Evolutionary conservation across 2,329 filamentous ascomycete genomes (phyloP).

Genomic region (Aspergillus ruber): DNA sequence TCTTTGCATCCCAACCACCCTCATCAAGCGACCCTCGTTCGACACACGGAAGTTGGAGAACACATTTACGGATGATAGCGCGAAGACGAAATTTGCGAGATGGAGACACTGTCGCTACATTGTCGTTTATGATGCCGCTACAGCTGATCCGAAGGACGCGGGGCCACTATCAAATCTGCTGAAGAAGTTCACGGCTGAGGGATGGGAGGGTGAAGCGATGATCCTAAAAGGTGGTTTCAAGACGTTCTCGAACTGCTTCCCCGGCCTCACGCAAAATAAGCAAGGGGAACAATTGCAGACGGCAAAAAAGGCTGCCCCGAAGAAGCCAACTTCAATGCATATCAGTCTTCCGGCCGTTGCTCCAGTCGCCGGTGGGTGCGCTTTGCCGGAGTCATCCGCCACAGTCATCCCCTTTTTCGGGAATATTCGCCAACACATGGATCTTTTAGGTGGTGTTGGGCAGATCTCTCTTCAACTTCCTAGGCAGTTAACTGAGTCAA

Average conservation of each 20-base stretch:
- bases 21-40: constrained; percentile 85
- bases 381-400: constrained; percentile 61
- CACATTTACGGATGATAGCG: constrained; percentile 68
- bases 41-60: constrained; percentile 80
- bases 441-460: constrained; percentile 85
- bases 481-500: constrained; percentile 41
- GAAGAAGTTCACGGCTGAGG: constrained; percentile 85
- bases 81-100: constrained; percentile 65
- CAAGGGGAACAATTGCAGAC: constrained; percentile 18
- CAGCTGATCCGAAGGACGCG: constrained; percentile 73
- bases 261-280: constrained; percentile 38
- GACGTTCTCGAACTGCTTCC: constrained; percentile 62
- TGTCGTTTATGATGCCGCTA: constrained; percentile 78
- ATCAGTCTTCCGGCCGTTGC: constrained; percentile 52
- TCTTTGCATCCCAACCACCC: constrained; percentile 87
- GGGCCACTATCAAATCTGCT: constrained; percentile 75
- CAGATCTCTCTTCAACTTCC: constrained; percentile 62
- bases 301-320: constrained; percentile 26
- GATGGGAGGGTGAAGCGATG: constrained; percentile 65
- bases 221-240: constrained; percentile 79
- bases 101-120: constrained; percentile 73
- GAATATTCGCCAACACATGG: constrained; percentile 95
- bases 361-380: constrained; percentile 83
- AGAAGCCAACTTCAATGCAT: constrained; percentile 48
- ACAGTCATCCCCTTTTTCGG: constrained; percentile 84